Evolutionary conservation across 2,329 filamentous ascomycete genomes (phyloP).

Genomic region (Raffaelea albimanens): DNA sequence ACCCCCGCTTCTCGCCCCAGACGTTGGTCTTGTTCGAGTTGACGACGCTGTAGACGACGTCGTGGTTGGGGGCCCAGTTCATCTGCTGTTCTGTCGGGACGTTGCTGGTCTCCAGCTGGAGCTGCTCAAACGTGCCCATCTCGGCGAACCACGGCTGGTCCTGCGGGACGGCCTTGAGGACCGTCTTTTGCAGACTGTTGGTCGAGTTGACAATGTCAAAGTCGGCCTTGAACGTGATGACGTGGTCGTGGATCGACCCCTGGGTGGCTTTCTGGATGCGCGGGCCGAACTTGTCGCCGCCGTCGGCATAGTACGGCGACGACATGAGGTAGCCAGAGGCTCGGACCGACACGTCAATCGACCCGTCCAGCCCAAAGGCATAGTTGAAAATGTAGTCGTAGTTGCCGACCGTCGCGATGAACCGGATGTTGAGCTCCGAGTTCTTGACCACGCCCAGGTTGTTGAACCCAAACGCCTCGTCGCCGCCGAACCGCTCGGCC

Average conservation of each 20-base stretch:
- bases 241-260: conserved; percentile 28
- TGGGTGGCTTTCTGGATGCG: conserved; percentile 23
- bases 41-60: conserved; percentile 29
- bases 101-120: conserved; percentile 16
- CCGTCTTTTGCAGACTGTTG: conserved; percentile 25
- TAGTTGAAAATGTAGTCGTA: conserved; percentile 31
- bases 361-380: conserved; percentile 24
- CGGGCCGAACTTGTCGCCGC: conserved; percentile 24
- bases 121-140: conserved; percentile 24
- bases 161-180: conserved; percentile 20
- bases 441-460: conserved; percentile 23
- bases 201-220: conserved; percentile 26
- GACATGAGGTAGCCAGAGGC: conserved; percentile 28
- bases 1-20: conserved; percentile 31
- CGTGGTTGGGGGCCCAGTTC: conserved; percentile 26
- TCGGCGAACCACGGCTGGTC: conserved; percentile 27
- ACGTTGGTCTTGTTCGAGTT: conserved; percentile 24
- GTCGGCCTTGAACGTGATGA: conserved; percentile 30
- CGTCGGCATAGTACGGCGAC: conserved; percentile 22
- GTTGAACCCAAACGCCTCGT: conserved; percentile 10
- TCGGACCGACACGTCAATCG: conserved; percentile 26
- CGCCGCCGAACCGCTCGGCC: conserved; percentile 8
- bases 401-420: conserved; percentile 31
- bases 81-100: conserved; percentile 17
- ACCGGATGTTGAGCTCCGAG: conserved; percentile 24